phyloP scores from a whole-genome alignment of 2,329 filamentous ascomycete genomes.

The Botrytis medusae region DNA sequence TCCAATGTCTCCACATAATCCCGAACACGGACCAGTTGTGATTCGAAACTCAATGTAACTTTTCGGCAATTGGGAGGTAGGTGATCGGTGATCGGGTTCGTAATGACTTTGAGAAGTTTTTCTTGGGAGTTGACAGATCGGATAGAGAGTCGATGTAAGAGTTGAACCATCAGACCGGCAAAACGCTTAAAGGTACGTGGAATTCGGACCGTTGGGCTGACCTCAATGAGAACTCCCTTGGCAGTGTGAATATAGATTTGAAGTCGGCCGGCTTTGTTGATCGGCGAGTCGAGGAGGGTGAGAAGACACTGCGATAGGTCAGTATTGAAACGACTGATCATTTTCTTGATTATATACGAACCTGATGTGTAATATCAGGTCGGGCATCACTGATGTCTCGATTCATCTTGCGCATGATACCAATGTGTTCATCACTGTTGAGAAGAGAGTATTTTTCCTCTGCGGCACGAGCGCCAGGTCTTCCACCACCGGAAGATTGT shows the following conservation, averaged over 20 bases:
- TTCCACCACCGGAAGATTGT: constrained; percentile 70
- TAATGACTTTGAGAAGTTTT: constrained; percentile 95
- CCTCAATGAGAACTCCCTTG: constrained; percentile 95
- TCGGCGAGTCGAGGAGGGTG: constrained; percentile 92
- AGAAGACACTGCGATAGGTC: constrained; percentile 73
- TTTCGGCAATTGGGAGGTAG: constrained; percentile 96
- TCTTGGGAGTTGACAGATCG: constrained; percentile 96
- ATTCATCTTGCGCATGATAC: constrained; percentile 99
- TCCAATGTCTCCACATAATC: constrained; percentile 83
- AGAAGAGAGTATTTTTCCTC: constrained; percentile 97
- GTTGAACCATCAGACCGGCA: constrained; percentile 96
- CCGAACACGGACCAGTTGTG: constrained; percentile 78
- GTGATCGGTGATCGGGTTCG: constrained; percentile 97
- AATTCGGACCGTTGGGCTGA: constrained; percentile 96
- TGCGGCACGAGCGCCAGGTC: constrained; percentile 55
- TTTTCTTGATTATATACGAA: constrained; percentile 47
- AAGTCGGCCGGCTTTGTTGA: constrained; percentile 96
- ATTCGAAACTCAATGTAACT: constrained; percentile 93
- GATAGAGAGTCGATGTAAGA: constrained; percentile 93
- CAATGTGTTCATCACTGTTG: constrained; percentile 99
- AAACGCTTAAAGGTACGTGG: constrained; percentile 99
- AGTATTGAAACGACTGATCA: constrained; percentile 27
- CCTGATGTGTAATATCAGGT: constrained; percentile 98
- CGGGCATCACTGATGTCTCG: constrained; percentile 96
- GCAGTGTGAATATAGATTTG: constrained; percentile 99